phyloP scores from a whole-genome alignment of 192 early-diverging fungal genomes.

The Umbelopsis sp. region DNA sequence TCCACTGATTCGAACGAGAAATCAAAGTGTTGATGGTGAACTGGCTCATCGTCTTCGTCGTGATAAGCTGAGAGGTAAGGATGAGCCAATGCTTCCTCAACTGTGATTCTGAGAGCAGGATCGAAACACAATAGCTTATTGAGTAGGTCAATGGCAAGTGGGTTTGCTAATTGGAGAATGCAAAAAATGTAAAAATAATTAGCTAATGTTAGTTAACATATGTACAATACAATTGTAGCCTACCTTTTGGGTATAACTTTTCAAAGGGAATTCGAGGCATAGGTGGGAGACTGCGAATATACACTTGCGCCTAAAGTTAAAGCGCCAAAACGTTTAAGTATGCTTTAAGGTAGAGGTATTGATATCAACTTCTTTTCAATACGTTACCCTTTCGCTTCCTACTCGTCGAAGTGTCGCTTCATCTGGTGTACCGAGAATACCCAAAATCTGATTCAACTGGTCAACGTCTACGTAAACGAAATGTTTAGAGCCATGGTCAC shows the following conservation, averaged over 20 bases:
- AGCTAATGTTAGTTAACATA: not conserved
- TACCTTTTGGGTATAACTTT: constrained; percentile 86
- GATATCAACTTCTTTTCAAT: not conserved
- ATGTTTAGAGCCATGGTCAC: not conserved
- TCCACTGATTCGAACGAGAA: constrained; percentile 84
- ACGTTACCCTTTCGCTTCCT: constrained; percentile 77
- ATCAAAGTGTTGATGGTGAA: constrained; percentile 71
- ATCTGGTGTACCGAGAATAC: constrained; percentile 95
- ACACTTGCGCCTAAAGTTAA: constrained; percentile 78
- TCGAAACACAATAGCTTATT: constrained; percentile 91
- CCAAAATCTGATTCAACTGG: constrained; percentile 96
- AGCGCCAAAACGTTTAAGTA: not conserved
- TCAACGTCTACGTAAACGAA: constrained; percentile 69
- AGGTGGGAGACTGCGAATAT: constrained; percentile 87
- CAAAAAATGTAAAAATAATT: not conserved
- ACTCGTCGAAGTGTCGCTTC: constrained; percentile 84
- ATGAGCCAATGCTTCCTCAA: constrained; percentile 91
- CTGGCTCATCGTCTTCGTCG: constrained; percentile 85
- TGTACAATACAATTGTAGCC: constrained; percentile 45
- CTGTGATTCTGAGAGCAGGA: constrained; percentile 88
- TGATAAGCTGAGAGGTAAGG: constrained; percentile 94
- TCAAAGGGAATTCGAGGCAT: constrained; percentile 90
- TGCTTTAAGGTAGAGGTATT: not conserved
- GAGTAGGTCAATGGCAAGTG: constrained; percentile 81
- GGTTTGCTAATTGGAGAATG: constrained; percentile 21